phyloP scores from a whole-genome alignment of 2,329 filamentous ascomycete species.

The Beauveria asiatica region DNA sequence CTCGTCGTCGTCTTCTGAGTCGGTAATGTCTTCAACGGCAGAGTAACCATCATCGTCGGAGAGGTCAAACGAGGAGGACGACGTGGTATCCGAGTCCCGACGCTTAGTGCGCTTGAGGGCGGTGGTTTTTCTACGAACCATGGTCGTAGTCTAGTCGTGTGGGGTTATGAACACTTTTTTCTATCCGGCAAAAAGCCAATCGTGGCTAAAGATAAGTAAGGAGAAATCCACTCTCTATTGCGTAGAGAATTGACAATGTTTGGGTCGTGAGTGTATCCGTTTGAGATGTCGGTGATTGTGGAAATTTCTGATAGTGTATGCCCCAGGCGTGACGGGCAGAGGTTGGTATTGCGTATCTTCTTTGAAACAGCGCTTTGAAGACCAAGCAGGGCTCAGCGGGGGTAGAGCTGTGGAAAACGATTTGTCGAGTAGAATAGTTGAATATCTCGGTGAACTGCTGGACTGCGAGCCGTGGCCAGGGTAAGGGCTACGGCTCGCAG shows the following conservation, averaged over 20 bases:
- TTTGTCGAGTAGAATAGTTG: conserved; percentile 52
- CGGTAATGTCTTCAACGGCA: conserved; percentile 69
- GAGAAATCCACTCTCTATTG: not conserved
- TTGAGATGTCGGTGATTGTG: not conserved
- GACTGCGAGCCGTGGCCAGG: conserved; percentile 60
- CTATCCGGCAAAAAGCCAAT: not conserved
- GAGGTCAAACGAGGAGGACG: conserved; percentile 46
- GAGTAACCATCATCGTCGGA: conserved; percentile 66
- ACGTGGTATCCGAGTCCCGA: conserved; percentile 41
- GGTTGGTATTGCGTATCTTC: not conserved
- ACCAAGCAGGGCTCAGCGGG: conserved; percentile 2
- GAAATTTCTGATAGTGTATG: conserved; percentile 1
- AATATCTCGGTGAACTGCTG: conserved; percentile 74
- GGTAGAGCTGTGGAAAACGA: conserved; percentile 46
- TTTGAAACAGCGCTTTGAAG: conserved; percentile 1
- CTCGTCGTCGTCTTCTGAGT: conserved; percentile 70
- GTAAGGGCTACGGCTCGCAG: conserved; percentile 54
- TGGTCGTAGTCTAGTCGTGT: conserved; percentile 22
- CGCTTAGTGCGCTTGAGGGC: conserved; percentile 39
- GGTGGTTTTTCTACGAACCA: conserved; percentile 41
- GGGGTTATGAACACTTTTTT: conserved; percentile 4
- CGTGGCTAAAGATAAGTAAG: not conserved
- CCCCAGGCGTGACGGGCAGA: conserved; percentile 7
- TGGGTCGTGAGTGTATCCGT: not conserved
- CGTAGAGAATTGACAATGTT: not conserved